Percentiles rank a stretch among this genome's conserved stretches.
Evolutionary conservation across 2,329 filamentous ascomycete genomes (phyloP).

Genomic region (Aspergillus quadrilineatus): DNA sequence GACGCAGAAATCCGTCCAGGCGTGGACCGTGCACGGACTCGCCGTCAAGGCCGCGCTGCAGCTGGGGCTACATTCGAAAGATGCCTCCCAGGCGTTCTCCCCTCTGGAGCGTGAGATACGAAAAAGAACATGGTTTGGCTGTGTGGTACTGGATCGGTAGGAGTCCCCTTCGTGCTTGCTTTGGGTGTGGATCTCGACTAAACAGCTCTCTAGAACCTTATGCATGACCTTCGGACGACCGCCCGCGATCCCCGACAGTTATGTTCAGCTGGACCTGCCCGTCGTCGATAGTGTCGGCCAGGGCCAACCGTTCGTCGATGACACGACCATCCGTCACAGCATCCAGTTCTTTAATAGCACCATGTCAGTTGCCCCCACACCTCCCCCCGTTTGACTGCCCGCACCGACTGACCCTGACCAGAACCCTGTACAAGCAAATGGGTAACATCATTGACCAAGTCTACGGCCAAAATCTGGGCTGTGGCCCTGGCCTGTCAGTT

Average conservation of each 20-base stretch:
- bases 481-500: constrained; percentile 24
- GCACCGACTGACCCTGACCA: constrained; percentile 5
- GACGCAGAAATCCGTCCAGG: constrained; percentile 53
- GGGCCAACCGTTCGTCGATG: no score
- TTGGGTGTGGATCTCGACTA: background rate
- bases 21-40: constrained; percentile 54
- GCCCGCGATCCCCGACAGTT: constrained; percentile 46
- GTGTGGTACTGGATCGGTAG: constrained; percentile 49
- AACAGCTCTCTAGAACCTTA: constrained; percentile 35
- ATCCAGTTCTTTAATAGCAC: constrained; percentile 25
- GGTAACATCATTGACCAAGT: constrained; percentile 40
- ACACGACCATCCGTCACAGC: no score
- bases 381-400: background rate
- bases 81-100: constrained; percentile 37
- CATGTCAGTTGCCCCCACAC: constrained; percentile 19
- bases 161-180: background rate
- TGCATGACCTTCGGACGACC: constrained; percentile 56
- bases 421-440: constrained; percentile 33
- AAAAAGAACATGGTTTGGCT: constrained; percentile 53
- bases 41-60: constrained; percentile 41
- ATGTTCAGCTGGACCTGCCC: constrained; percentile 44
- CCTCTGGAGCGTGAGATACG: constrained; percentile 49
- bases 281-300: no score
- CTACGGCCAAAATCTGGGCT: constrained; percentile 49
- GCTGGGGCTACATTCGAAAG: constrained; percentile 52